Base-by-base conservation (phyloP, 169 alveolate genomes). In the Plasmodium inui region DNA sequence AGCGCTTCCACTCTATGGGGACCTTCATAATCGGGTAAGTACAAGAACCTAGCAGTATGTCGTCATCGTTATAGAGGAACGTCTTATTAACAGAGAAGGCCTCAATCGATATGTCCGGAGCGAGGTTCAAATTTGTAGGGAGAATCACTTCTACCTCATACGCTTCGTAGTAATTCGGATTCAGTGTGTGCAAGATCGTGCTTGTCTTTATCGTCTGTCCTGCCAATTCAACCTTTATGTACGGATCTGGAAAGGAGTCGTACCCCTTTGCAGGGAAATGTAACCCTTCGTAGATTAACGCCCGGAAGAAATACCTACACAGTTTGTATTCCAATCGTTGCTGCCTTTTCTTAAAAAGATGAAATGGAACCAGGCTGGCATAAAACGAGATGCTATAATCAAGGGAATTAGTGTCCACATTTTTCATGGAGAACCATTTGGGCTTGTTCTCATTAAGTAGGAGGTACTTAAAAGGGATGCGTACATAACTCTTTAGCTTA, bases 91-190 rank as follows among this genome's bases (percentile, higher is more conserved):
- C 97, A 57, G 97, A 80, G 37, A 83, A 96, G 3, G 96, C 95
- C 37, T 97, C 96, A 46, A 98, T 97, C 70, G 95, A 92, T 70
- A 98, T 96, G 88, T 97, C 98, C 1, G 98, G 98, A 3, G 98
- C 99, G 55, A 98, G 76, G 32, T 94, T 82, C 72, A 98, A 88
- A 80, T 97, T 97, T 3, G 97, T 96, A 4, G 99, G 99, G 4
- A 98, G 95, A 74, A 95, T 92, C 34, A 97, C 94, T 92, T 96
- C 98, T 73, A 94, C 92, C 89, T 98, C 99, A 80, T 94, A 95
- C 1, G 99, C 98, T 90, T 97, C 98, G 84, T 96, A 98, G 95
- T 95, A 98, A 57, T 96, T 96, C 19, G 99, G 99, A 53, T 96
- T 97, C 19, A 96, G 81, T 8, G 98, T 96, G 14, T 96, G 97